Evolutionary conservation across 2,329 filamentous ascomycete genomes (phyloP), one percentile per base, ranked within the genome.

Genomic region (Balansia obtecta): DNA sequence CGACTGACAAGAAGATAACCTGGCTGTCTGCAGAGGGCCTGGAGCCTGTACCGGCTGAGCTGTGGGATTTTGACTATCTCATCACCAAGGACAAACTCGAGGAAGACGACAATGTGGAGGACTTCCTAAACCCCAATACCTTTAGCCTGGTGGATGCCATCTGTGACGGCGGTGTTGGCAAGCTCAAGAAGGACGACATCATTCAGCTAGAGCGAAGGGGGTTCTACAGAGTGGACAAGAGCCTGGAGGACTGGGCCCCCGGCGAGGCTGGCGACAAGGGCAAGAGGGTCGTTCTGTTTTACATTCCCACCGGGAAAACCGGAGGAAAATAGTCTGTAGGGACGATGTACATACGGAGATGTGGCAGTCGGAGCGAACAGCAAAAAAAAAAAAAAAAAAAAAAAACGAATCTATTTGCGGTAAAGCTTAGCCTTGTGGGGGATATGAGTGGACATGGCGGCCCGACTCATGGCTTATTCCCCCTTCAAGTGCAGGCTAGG

Each of bases 141-240:
- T 83, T 87, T 61, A 82, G 79, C 51, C 82, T 83, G 67, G 84
- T 84, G 48, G 78, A 85, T 56, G 88, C 86, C 1, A 65, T 87
- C 49, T 89, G 87, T 27, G 91, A 96, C 62, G 83, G 80, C 61
- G 94, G 90, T 59, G 84, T 95, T 1, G 76, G 77, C 0, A 74
- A 80, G 54, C 73, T 96, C 44, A 89, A 88, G 75, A 83, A 82
- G 64, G 86, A 88, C 61, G 89, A 95, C 59, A 91, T 97, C 55
- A 88, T 97, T 58, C 93, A 97, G 72, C 85, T 97, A 44, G 91
- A 97, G 74, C 79, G 91, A 54, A 88, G 91, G 68, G 91, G 90
- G 1, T 97, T 88, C 70, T 97, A 86, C 73, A 77, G 91, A 48
- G 83, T 95, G 27, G 91, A 97, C 69, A 79, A 79, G 69, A 73